These are phyloP conservation scores for Stachybotrys elegans DNA, from an alignment of 2,329 filamentous ascomycete genomes.

Conservation along the genomic window DNA sequence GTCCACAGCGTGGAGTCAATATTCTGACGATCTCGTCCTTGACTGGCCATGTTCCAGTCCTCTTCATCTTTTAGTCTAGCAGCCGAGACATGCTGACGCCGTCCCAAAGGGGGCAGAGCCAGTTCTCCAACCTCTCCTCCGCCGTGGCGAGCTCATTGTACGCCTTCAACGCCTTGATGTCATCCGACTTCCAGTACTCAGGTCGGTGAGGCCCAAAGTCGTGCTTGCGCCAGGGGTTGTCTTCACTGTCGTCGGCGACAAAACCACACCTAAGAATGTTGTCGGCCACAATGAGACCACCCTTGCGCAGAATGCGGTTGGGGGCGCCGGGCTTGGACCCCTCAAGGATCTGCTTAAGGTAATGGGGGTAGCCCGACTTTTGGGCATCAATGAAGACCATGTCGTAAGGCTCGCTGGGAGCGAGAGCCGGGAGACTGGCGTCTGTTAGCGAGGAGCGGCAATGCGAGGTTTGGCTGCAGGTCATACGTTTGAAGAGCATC, in stretches of 20 bases:
- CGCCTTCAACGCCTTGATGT: slow-evolving; percentile 23
- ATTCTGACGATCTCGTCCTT: too few species aligned
- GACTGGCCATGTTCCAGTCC: too few species aligned
- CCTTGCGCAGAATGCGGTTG: slow-evolving; percentile 38
- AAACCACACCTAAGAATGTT: slow-evolving; percentile 46
- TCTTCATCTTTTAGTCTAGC: slow-evolving; percentile 27
- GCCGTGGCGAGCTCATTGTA: slow-evolving; percentile 29
- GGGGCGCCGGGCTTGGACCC: slow-evolving; percentile 31
- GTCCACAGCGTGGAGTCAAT: too few species aligned
- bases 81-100: slow-evolving; percentile 34
- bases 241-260: slow-evolving; percentile 34
- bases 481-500: slow-evolving; percentile 41
- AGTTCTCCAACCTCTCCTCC: slow-evolving; percentile 31
- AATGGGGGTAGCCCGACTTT: slow-evolving; percentile 45
- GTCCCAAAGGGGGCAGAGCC: slow-evolving; percentile 38
- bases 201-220: slow-evolving; percentile 7
- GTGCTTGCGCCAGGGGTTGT: too few species aligned
- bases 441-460: slow-evolving; percentile 10
- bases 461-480: not conserved
- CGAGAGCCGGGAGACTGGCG: slow-evolving; percentile 26
- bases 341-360: slow-evolving; percentile 40
- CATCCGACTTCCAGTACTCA: slow-evolving; percentile 13
- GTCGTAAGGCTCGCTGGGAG: slow-evolving; percentile 37
- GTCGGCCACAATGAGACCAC: slow-evolving; percentile 49
- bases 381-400: slow-evolving; percentile 51